phyloP scores from a whole-genome alignment of 1,139 yeast species.

The Zhuliangozyma parablackwelliae region DNA sequence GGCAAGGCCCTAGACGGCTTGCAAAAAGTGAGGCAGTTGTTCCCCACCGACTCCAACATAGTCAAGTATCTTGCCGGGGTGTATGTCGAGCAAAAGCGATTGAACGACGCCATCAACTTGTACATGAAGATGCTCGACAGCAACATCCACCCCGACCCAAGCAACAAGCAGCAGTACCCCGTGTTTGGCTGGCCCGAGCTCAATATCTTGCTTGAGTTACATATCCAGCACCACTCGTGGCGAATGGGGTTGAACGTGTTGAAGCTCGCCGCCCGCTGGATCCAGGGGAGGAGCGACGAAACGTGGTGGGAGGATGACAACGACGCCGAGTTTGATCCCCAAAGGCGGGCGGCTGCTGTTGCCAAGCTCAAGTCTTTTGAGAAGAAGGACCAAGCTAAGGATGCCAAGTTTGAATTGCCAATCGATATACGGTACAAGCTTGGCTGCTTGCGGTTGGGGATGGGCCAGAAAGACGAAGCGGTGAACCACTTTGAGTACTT shows the following conservation, averaged over 20 bases:
- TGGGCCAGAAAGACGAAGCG: conserved; percentile 67
- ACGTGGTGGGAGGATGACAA: conserved; percentile 80
- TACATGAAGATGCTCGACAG: conserved; percentile 64
- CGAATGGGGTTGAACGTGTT: conserved; percentile 59
- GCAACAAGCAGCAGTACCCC: conserved; percentile 30
- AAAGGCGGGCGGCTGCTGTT: conserved; percentile 45
- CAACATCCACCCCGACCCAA: conserved; percentile 38
- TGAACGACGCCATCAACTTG: conserved; percentile 75
- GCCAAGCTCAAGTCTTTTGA: conserved; percentile 10
- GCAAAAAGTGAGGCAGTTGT: conserved; percentile 53
- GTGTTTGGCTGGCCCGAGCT: conserved; percentile 83
- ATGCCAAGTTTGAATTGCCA: conserved; percentile 52
- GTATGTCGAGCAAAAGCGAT: conserved; percentile 69
- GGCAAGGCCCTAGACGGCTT: conserved; percentile 76
- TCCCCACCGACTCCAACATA: conserved; percentile 60
- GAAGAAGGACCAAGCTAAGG: conserved; percentile 21
- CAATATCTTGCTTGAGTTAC: conserved; percentile 77
- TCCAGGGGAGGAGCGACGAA: conserved; percentile 67
- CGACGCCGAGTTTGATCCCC: conserved; percentile 74
- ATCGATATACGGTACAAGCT: conserved; percentile 82
- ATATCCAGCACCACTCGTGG: conserved; percentile 64
- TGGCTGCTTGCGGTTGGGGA: conserved; percentile 66
- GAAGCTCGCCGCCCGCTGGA: conserved; percentile 77
- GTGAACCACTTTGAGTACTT: conserved; percentile 56
- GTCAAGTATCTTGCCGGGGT: conserved; percentile 73